Conservation (phyloP, 768 basidiomycete species). For the Pleurotus djamor region DNA sequence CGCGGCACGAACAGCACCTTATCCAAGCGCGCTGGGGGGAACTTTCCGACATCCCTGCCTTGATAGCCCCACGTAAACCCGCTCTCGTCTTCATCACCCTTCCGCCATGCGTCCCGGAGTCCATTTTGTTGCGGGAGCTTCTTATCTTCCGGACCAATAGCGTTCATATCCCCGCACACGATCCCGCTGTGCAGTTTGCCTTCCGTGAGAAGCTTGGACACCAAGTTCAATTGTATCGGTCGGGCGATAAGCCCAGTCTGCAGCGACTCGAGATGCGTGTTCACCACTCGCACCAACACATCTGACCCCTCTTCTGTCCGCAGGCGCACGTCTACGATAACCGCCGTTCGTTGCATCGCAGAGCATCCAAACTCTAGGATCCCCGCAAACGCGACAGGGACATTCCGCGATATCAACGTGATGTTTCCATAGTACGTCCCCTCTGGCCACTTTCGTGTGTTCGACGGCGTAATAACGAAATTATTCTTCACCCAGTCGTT, state of each 20-base stretch:
- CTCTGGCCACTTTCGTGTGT: conserved; percentile 52
- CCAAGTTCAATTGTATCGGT: conserved; percentile 50
- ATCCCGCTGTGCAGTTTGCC: conserved; percentile 53
- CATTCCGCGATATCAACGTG: conserved; percentile 60
- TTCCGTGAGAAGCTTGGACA: conserved; percentile 48
- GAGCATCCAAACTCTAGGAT: conserved; percentile 54
- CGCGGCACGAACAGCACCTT: conserved; percentile 59
- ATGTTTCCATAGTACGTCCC: conserved; percentile 59
- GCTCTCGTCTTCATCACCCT: conserved; percentile 35
- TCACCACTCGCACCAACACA: conserved; percentile 58
- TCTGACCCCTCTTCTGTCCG: conserved; percentile 25
- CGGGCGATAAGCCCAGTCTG: conserved; percentile 35
- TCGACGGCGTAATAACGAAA: conserved; percentile 59
- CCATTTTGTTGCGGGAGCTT: conserved; percentile 40
- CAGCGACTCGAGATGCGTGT: conserved; percentile 75
- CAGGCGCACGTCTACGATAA: conserved; percentile 57
- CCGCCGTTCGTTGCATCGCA: conserved; percentile 47
- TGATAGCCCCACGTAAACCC: conserved; percentile 76
- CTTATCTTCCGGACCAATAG: conserved; percentile 46
- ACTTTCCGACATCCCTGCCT: conserved; percentile 33
- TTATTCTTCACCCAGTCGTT: conserved; percentile 62
- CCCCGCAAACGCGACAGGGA: conserved; percentile 46
- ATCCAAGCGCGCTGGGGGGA: conserved; percentile 58
- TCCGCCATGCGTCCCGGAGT: conserved; percentile 60
- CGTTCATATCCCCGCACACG: conserved; percentile 74